Evolutionary conservation across 2,329 filamentous ascomycete genomes (phyloP), one percentile per base, ranked within the genome.

Genomic region (Penicillium sclerotigenum): DNA sequence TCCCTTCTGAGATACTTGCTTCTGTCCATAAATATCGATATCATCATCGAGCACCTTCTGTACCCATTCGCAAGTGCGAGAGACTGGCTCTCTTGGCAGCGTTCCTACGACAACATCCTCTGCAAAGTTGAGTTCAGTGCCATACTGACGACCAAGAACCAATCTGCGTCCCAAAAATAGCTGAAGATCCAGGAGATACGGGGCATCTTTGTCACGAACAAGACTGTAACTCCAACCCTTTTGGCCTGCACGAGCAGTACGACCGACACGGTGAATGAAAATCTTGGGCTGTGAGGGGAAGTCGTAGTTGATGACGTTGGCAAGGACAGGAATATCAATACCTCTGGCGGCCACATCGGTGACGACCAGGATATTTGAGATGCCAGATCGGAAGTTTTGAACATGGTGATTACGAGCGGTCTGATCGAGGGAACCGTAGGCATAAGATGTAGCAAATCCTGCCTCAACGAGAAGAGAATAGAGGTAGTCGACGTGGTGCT

Each of bases 271-370:
- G 75, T 99, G 94, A 28, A 99, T 89, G 67, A 95, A 99, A 40
- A 99, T 87, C 76, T 99, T 99, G 20, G 94, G 91, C 68, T 97
- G 94, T 1, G 93, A 89, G 3, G 94, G 93, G 62, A 99, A 99
- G 70, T 97, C 93, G 75, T 96, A 99, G 79, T 99, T 97, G 79
- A 99, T 93, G 57, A 99, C 94, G 71, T 99, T 97, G 54, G 91
- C 92, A 34, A 99, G 81, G 45, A 97, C 84, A 0, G 94, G 94
- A 64, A 99, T 96, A 84, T 99, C 94, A 59, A 99, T 95, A 85
- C 94, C 93, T 80, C 94, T 84, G 22, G 94, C 94, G 14, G 94
- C 94, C 52, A 99, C 91, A 71, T 99, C 94, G 1, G 94, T 99
- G 42, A 97, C 93, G 3, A 99, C 92, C 9, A 99, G 78, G 46